These are phyloP conservation scores for Naegleria lovaniensis DNA, from an alignment of 208 protist genomes.

Conservation along the genomic window DNA sequence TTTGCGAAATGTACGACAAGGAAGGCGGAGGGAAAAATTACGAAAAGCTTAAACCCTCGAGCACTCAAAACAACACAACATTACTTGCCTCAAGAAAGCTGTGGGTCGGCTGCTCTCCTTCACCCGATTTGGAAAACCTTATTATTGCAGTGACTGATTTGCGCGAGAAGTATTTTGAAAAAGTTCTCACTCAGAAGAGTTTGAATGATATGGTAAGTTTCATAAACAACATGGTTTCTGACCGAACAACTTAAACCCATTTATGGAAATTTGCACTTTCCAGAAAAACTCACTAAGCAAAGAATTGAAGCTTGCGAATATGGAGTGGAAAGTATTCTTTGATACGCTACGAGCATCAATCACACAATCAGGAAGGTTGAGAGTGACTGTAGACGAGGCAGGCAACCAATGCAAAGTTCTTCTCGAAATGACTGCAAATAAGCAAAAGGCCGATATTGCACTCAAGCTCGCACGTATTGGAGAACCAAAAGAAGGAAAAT, in stretches of 20 bases:
- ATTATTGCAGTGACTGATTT: not conserved
- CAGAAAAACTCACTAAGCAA: not conserved
- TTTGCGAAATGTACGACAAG: not conserved
- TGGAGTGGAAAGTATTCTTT: not conserved
- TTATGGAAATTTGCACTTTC: not conserved
- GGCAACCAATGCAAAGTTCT: not conserved
- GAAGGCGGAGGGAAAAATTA: not conserved
- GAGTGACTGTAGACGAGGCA: not conserved
- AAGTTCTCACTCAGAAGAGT: not conserved
- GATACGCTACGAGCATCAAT: not conserved
- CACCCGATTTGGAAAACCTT: not conserved
- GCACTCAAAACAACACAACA: not conserved
- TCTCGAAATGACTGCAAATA: not conserved
- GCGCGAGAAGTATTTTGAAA: not conserved
- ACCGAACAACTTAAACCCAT: not conserved
- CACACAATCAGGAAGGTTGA: not conserved
- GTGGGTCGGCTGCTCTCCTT: not conserved
- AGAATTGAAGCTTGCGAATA: not conserved
- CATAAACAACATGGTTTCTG: not conserved
- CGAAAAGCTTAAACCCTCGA: not conserved
- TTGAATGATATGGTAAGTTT: constrained; percentile 9
- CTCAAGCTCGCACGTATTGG: not conserved
- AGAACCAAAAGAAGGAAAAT: not conserved
- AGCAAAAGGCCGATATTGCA: not conserved
- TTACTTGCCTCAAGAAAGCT: not conserved